These are phyloP conservation scores for Debaryomycetaceae sp. DNA, from an alignment of 1,139 yeast genomes.

Conservation along the genomic window DNA sequence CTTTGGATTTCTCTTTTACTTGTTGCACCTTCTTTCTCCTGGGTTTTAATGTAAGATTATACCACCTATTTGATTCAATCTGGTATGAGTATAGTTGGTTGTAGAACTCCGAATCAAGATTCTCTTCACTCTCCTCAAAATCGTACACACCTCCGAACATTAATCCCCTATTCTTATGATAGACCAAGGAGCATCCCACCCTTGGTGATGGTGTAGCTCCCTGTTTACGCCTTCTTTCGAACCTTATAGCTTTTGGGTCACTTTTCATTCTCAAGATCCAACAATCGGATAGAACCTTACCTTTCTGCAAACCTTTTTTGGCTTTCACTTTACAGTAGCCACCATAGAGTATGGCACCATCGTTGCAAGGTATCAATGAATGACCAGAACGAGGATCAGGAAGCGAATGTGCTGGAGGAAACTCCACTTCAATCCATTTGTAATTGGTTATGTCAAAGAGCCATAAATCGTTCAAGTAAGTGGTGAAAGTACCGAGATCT, in stretches of 20 bases:
- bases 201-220: slow-evolving; percentile 89
- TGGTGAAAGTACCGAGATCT: slow-evolving; percentile 79
- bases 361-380: slow-evolving; percentile 74
- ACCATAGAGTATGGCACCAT: slow-evolving; percentile 86
- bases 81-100: slow-evolving; percentile 82
- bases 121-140: slow-evolving; percentile 92
- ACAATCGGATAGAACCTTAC: slow-evolving; percentile 83
- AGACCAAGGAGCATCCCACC: slow-evolving; percentile 90
- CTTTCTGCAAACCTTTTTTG: slow-evolving; percentile 83
- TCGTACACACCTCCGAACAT: slow-evolving; percentile 96
- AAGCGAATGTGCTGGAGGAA: slow-evolving; percentile 72
- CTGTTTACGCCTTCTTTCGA: slow-evolving; percentile 88
- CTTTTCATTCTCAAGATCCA: slow-evolving; percentile 89
- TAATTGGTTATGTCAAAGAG: slow-evolving; percentile 84
- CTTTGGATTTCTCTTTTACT: slow-evolving; percentile 54
- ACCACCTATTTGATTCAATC: slow-evolving; percentile 87
- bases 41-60: slow-evolving; percentile 63
- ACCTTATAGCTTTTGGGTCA: slow-evolving; percentile 73
- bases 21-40: slow-evolving; percentile 48
- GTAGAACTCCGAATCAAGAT: slow-evolving; percentile 78
- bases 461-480: slow-evolving; percentile 87
- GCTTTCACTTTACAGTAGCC: slow-evolving; percentile 95
- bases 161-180: slow-evolving; percentile 89
- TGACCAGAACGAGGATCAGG: slow-evolving; percentile 97
- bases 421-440: slow-evolving; percentile 88